Base-by-base conservation (phyloP, 2,329 filamentous ascomycete species). In the Hymenoscyphus occultus region DNA sequence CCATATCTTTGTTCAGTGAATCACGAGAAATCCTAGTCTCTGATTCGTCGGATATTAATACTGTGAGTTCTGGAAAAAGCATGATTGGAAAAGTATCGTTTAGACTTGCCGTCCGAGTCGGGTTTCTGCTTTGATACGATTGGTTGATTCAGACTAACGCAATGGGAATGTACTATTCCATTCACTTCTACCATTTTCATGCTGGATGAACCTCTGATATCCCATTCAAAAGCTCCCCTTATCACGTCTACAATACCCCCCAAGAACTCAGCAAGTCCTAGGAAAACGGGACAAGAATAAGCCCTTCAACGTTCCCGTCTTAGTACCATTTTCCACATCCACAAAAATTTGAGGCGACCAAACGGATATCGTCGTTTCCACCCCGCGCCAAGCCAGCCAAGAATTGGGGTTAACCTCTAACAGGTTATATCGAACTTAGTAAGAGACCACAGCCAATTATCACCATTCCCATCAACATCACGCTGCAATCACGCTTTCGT, bases 371-470 rank as follows among this genome's bases (percentile, higher is more conserved):
- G 14, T 31, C 19, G 28, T 54, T 57, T 58, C 16, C 54, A 28
- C 57, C 22, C 60, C 61, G n/a, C 61, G 61, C 61, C 61, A 62
- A 62, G 61, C 5, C 19, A 57, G 60, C 60, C 60, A 62, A 62
- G 60, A 10, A 32, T 31, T 28, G 12, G 28, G 39, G 31, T 32
- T 45, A 51, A 58, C 35, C 39, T 19, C 54, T 22, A 35, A 31
- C 51, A 57, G 39, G 28, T 57, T 16, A 28, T 58, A 39, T 39
- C 19, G 39, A 40, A 39, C 22, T 57, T 57, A 62, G 35, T 28
- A 42, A 57, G 40, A 22, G 22, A 39, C 35, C 19, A 31, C 16
- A 35, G 42, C 61, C 61, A 58, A 62, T 62, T 45, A 62, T 57
- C 39, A 57, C 51, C 13, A 13, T 28, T n/a, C 13, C 19, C 48